Conservation (phyloP, 2,329 filamentous ascomycete genomes). For the Chaetomium globosum region DNA sequence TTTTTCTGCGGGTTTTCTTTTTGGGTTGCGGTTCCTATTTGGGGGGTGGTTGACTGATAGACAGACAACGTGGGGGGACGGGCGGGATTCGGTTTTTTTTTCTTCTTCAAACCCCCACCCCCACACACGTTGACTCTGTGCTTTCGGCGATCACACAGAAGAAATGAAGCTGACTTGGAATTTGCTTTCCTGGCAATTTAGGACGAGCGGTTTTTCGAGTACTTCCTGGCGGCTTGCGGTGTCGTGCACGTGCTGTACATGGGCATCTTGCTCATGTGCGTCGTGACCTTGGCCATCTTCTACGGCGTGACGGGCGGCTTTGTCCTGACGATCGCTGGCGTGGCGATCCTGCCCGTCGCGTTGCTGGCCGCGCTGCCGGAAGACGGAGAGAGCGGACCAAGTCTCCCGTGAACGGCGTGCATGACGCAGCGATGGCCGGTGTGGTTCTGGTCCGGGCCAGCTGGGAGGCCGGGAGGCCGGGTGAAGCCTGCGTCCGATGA, state of each 20-base stretch:
- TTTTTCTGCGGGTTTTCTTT: too few species aligned
- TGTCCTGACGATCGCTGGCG: conserved; percentile 2
- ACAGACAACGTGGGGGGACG: too few species aligned
- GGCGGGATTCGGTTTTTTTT: not conserved
- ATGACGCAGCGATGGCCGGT: not conserved
- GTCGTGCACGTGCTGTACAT: conserved; percentile 16
- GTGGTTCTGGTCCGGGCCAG: not conserved
- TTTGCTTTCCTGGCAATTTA: not conserved
- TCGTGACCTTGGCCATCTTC: conserved; percentile 15
- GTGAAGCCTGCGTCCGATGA: too few species aligned
- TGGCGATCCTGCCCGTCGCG: not conserved
- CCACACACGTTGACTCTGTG: not conserved
- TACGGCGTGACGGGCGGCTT: conserved; percentile 4
- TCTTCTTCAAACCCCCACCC: not conserved
- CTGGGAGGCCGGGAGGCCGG: not conserved
- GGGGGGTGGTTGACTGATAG: not conserved
- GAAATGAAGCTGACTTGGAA: not conserved
- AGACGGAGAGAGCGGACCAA: not conserved
- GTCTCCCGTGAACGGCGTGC: conserved; percentile 4
- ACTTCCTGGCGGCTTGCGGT: not conserved
- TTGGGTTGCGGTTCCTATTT: not conserved
- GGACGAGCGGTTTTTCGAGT: conserved; percentile 9
- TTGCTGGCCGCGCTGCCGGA: conserved; percentile 13
- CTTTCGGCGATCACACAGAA: not conserved
- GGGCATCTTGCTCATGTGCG: not conserved